Base-by-base conservation (phyloP, 1,284 basidiomycete genomes). In the Rugosomyces carneus region DNA sequence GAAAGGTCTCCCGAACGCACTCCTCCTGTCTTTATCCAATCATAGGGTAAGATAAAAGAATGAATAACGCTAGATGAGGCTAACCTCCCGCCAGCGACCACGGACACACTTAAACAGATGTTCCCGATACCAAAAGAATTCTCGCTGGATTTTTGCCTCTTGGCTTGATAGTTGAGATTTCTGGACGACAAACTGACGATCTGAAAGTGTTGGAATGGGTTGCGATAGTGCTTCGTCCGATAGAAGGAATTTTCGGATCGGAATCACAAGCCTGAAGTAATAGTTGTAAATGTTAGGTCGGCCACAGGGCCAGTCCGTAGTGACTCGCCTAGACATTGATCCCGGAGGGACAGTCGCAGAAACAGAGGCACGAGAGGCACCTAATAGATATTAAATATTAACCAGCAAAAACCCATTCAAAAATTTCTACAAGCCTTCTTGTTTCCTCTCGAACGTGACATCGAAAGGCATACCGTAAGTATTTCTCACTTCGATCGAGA, bases 81-180 rank as follows among this genome's bases (percentile, higher is more conserved):
- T 51, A 49, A 89, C 90, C 76, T 97, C 93, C 57, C 75, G 78
- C 94, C 94, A 98, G 10, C 69, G 71, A 7, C 84, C 85, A 15
- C 66, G 69, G 5, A 96, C 62, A 36, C 70, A 67, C 35, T 77
- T 76, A 56, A 96, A 78, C 9, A 98, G 67, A 52, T 84, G 80
- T 61, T 98, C 89, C 23, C 93, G 76, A 60, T 93, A 94, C 95
- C 94, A 98, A 68, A 98, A 98, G 11, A 93, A 62, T 57, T 90
- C 84, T 27, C 82, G 73, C 55, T 88, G 82, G 7, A 70, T 60
- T 31, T 68, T 71, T 50, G 84, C 75, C 56, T 91, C 84, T 35
- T 66, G 66, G 3, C 68, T 61, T 0, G 81, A 76, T 44, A 88
- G 67, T 45, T 73, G 75, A 8, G 82, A 77, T 58, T 89, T 89